Base-by-base conservation (phyloP, 768 basidiomycete genomes). In the Tylopilus vinaceipallidus region DNA sequence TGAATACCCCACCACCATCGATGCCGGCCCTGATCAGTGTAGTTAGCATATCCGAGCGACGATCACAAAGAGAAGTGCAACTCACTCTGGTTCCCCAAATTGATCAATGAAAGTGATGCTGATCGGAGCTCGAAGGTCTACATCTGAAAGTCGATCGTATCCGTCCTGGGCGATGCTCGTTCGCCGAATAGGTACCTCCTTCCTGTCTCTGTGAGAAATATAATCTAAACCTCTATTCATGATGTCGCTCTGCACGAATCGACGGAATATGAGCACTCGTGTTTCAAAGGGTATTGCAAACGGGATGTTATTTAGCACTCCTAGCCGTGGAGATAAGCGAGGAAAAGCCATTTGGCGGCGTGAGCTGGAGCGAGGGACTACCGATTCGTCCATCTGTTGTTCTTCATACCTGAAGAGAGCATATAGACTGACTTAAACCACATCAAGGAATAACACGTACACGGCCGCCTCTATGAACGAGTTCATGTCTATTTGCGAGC, bases 1-100 rank as follows among this genome's bases (percentile, higher is more conserved):
- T 99, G 76, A 97, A 98, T 5, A 98, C 85, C 0, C 97, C 97
- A 3, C 97, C 95, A 2, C 95, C 95, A 55, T 98, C 95, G 27
- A 98, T 95, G 0, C 95, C 95, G 16, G 86, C 84, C 66, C 88
- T 90, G 38, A 39, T 12, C 2, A 26, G 27, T 3, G 4, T 11
- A 9, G 36, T 65, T 13, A 63, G 43, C 23, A 35, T 17, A 8
- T n/a, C 11, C 17, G 8, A 16, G 37, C 12, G 6, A 26, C 8
- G 24, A 42, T 0, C n/a, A 23, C 13, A 12, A 22, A 40, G 23
- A 41, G 49, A 13, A 19, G 17, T 30, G 12, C 26, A 11, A 73
- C 86, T 67, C 61, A 94, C 91, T 95, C 91, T 57, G 82, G 82
- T 55, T 85, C 77, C 24, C 89, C 91, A 52, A 84, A 93, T 69